Evolutionary conservation across 805 yeast species (phyloP).

Genomic region (Candida palmyrensis): DNA sequence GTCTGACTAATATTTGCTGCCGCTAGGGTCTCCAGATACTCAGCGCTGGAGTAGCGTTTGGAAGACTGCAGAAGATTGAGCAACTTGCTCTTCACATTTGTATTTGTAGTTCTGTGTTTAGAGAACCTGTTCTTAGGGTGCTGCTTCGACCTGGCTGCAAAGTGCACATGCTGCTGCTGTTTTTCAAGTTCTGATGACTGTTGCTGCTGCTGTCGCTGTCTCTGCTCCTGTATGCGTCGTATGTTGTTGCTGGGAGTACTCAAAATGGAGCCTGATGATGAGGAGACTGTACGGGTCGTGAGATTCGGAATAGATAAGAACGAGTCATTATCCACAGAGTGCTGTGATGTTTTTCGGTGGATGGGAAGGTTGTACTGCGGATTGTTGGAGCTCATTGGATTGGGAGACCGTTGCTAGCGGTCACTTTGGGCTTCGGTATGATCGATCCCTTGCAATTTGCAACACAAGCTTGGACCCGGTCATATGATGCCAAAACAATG

Average conservation of each 20-base stretch:
- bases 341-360: too few species aligned
- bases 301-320: slow-evolving; percentile 3
- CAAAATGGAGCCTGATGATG: slow-evolving; percentile 31
- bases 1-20: slow-evolving; percentile 2
- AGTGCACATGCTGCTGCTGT: slow-evolving; percentile 7
- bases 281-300: slow-evolving; percentile 29
- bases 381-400: too few species aligned
- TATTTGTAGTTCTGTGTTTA: slow-evolving; percentile 1
- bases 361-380: too few species aligned
- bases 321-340: slow-evolving; percentile 1
- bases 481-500: too few species aligned
- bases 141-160: too few species aligned
- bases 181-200: not conserved
- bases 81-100: slow-evolving; percentile 27
- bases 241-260: slow-evolving; percentile 40
- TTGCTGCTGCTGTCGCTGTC: slow-evolving; percentile 8
- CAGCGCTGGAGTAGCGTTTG: slow-evolving; percentile 12
- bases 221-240: slow-evolving; percentile 25
- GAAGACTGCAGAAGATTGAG: slow-evolving; percentile 35
- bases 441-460: too few species aligned
- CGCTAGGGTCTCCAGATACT: not conserved
- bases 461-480: too few species aligned
- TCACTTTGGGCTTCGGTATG: too few species aligned
- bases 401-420: too few species aligned
- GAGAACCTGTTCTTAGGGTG: not conserved